phyloP scores from a whole-genome alignment of 2,329 filamentous ascomycete genomes.

The Fusarium sterilihyphosum region DNA sequence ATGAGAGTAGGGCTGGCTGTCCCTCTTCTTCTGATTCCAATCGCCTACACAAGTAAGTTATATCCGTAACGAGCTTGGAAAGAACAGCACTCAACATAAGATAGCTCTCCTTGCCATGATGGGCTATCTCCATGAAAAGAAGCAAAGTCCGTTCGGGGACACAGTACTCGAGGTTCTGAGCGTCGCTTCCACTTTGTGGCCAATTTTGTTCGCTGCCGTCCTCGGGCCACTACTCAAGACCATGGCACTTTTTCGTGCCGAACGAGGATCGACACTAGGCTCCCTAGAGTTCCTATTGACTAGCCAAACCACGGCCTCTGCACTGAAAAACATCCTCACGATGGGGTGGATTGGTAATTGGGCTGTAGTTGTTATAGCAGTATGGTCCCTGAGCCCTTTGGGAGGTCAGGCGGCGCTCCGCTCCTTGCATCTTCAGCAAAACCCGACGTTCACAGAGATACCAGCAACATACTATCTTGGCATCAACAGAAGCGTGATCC shows the following conservation, averaged over 20 bases:
- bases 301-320: background rate
- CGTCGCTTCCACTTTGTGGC: constrained; percentile 10
- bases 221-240: constrained; percentile 3
- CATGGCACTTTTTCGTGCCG: background rate
- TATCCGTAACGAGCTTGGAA: no score
- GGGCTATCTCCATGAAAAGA: background rate
- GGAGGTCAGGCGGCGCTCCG: constrained; percentile 2
- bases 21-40: background rate
- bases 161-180: background rate
- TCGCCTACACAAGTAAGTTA: background rate
- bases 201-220: constrained; percentile 7
- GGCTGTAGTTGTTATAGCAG: rapidly evolving
- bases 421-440: background rate
- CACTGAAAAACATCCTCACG: background rate
- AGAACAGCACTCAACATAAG: no score
- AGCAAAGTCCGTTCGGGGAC: background rate
- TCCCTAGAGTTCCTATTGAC: background rate
- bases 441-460: rapidly evolving
- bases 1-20: background rate
- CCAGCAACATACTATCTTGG: background rate
- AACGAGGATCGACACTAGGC: background rate
- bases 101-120: background rate
- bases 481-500: no score
- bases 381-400: background rate
- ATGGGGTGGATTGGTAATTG: background rate